Conservation (phyloP, 208 protist species). For the Wallacemonas sp. region DNA sequence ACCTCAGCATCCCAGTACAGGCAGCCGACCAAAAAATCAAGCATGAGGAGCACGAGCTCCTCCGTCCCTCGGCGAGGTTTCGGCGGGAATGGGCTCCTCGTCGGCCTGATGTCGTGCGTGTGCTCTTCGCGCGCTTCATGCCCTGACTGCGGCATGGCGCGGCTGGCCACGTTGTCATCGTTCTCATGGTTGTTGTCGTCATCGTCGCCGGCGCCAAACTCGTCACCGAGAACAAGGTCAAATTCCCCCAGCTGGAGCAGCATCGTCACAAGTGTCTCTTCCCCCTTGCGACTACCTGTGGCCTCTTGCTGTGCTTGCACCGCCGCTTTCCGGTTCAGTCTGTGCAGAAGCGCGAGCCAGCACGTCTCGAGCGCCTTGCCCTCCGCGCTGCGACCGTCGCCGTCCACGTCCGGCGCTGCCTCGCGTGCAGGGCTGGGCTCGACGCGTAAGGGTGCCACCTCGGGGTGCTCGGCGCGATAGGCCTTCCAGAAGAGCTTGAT, state of each 20-base stretch:
- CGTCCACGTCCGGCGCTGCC: no score
- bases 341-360: constrained; percentile 18
- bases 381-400: constrained; percentile 4
- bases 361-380: constrained; percentile 8
- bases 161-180: no score
- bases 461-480: constrained; percentile 23
- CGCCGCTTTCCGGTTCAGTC: constrained; percentile 14
- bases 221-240: constrained; percentile 1
- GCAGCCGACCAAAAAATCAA: constrained; percentile 63
- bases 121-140: neutral
- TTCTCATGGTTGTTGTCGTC: neutral
- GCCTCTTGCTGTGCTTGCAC: neutral
- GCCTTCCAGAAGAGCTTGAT: constrained; percentile 45
- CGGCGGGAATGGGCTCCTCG: no score
- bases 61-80: constrained; percentile 11
- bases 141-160: neutral
- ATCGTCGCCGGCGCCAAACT: neutral
- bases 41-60: constrained; percentile 14
- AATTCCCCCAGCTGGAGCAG: constrained; percentile 3
- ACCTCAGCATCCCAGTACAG: constrained; percentile 55
- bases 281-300: constrained; percentile 7
- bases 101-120: no score
- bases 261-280: constrained; percentile 3
- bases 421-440: neutral
- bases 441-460: neutral